A percentile compares a stretch with the other conserved stretches of the same genome.
These are phyloP conservation scores for Anaeromyces robustus DNA, from an alignment of 192 early-diverging fungal species.

Conservation along the genomic window DNA sequence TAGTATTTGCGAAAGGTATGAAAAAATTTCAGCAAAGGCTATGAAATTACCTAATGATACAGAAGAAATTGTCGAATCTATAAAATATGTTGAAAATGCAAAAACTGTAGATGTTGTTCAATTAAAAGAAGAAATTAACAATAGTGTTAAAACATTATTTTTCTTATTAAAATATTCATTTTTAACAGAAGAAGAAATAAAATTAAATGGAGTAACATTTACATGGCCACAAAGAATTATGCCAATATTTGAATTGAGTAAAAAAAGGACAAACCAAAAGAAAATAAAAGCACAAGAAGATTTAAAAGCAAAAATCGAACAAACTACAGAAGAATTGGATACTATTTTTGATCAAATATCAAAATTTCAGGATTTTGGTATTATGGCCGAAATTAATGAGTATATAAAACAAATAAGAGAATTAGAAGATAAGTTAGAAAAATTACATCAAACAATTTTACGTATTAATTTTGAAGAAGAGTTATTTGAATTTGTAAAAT, in stretches of 20 bases:
- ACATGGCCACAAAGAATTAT: conserved; percentile 4
- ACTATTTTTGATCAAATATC: conserved; percentile 32
- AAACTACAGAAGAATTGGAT: conserved; percentile 32
- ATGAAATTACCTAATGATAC: neutral
- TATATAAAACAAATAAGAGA: conserved; percentile 39
- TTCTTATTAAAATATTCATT: neutral
- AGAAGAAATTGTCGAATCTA: neutral
- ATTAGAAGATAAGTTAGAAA: conserved; percentile 25
- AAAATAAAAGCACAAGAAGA: conserved; percentile 46
- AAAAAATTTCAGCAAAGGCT: conserved; percentile 23
- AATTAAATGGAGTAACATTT: neutral
- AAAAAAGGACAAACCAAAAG: conserved; percentile 44
- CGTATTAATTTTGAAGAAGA: conserved; percentile 39
- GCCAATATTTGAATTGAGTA: conserved; percentile 43
- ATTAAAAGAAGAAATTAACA: neutral
- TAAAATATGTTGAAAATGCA: neutral
- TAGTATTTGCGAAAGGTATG: conserved; percentile 40
- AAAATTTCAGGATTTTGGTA: conserved; percentile 43
- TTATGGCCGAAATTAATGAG: conserved; percentile 40
- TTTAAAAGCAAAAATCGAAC: conserved; percentile 33
- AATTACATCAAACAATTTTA: conserved; percentile 19
- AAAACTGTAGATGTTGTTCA: neutral
- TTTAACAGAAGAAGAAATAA: neutral
- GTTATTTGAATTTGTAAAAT: conserved; percentile 41
- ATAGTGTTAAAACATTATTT: neutral